Conservation (phyloP, 2,329 filamentous ascomycete genomes). For the Talaromyces sp. region DNA sequence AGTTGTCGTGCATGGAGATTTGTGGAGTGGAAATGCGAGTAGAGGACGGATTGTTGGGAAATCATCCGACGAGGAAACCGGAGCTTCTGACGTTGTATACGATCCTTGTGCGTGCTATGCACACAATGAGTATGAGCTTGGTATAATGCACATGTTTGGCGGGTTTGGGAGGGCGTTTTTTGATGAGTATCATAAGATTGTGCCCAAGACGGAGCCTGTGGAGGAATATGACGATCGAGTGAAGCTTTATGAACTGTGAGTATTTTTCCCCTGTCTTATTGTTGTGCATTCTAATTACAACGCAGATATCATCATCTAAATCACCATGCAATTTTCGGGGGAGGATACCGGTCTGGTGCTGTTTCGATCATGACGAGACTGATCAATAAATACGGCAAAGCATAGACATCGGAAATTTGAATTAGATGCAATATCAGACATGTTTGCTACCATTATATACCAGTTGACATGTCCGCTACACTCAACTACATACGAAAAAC, state of each 20-base stretch:
- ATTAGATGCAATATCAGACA: not conserved
- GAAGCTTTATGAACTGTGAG: constrained; percentile 73
- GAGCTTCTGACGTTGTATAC: constrained; percentile 69
- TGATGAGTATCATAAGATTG: constrained; percentile 68
- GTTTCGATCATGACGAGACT: constrained; percentile 74
- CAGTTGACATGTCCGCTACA: not conserved
- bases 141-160: constrained; percentile 96
- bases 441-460: not conserved
- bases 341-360: constrained; percentile 69
- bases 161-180: constrained; percentile 71
- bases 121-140: constrained; percentile 84
- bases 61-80: constrained; percentile 33
- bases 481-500: not conserved
- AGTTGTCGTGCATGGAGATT: constrained; percentile 80
- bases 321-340: constrained; percentile 79
- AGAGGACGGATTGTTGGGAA: constrained; percentile 55
- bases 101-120: constrained; percentile 79
- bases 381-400: constrained; percentile 61
- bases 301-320: constrained; percentile 84
- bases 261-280: constrained; percentile 18
- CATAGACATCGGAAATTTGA: not conserved
- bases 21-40: constrained; percentile 87
- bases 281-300: not conserved
- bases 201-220: constrained; percentile 73
- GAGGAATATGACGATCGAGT: constrained; percentile 83